Percentiles rank a stretch among this genome's conserved stretches.
These are phyloP conservation scores for Grosmannia serpens DNA, from an alignment of 2,329 filamentous ascomycete species.

Conservation along the genomic window DNA sequence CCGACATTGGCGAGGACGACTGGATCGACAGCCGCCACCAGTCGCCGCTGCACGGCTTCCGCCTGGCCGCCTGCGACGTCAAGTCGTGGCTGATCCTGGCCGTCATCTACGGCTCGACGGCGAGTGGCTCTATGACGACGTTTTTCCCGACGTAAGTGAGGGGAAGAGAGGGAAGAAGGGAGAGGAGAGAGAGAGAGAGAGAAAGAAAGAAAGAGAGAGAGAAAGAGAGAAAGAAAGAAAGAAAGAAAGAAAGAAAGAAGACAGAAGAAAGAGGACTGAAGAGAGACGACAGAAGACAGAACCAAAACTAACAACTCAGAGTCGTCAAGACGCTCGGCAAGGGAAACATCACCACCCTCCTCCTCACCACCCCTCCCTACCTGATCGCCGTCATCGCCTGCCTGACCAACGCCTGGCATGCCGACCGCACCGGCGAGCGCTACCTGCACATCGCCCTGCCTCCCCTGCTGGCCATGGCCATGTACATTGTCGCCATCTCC, in stretches of 20 bases:
- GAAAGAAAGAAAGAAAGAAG: not conserved
- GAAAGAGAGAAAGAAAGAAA: too few species aligned
- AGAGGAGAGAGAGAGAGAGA: too few species aligned
- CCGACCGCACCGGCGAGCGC: not conserved
- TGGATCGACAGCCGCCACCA: conserved; percentile 2
- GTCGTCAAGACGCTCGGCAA: conserved; percentile 14
- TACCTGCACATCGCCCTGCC: not conserved
- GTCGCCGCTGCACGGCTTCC: conserved; percentile 11
- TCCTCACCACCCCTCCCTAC: conserved; percentile 20
- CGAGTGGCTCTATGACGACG: conserved; percentile 8
- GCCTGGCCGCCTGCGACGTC: conserved; percentile 13
- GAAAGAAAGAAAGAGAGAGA: too few species aligned
- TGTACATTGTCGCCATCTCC: not conserved
- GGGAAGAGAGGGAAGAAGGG: too few species aligned
- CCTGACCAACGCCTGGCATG: conserved; percentile 6
- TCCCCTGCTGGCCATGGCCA: not conserved
- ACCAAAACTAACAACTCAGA: conserved; percentile 5
- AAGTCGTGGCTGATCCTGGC: conserved; percentile 16
- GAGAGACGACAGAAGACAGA: not conserved
- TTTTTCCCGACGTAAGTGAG: conserved; percentile 11
- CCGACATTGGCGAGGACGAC: conserved; percentile 45
- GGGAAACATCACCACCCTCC: conserved; percentile 17
- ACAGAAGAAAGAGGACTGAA: not conserved
- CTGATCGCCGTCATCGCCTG: conserved; percentile 11
- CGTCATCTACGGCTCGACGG: not conserved